Evolutionary conservation across 805 yeast species (phyloP), one percentile per base, ranked within the genome.

Genomic region (Kazachstania viticola): DNA sequence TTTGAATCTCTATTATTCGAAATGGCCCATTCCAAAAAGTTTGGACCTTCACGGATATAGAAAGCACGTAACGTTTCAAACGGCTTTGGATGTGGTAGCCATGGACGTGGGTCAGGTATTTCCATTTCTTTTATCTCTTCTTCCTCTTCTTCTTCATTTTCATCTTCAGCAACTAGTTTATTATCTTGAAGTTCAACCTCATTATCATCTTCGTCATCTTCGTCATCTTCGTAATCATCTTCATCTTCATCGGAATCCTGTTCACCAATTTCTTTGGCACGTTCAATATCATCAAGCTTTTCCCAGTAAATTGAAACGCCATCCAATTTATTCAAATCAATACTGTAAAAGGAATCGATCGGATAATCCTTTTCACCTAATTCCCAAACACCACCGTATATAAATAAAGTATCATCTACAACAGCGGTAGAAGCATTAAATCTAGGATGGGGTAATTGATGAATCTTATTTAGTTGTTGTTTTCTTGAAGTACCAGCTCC

Each of bases 51-150:
- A 49, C 95, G 77, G 15, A 79, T 62, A 54, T 91, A 88, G 60
- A 88, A 88, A 2, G 73, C 76, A 44, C 95, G 74, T 38, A 88
- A 63, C 2, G 73, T 61, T 60, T 88, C 97, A 48, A 88, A 91
- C 5, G 95, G 78, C 49, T 87, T 85, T 22, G 98, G 98, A 54
- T 87, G 96, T 29, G 97, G 96, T 34, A 88, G 67, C 94, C 95
- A 88, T 13, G 98, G 95, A 53, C 94, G 73, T 28, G 79, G 80
- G 56, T 88, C 98, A 13, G 94, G 94, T 44, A 78, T 71, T 40
- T 74, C 82, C 28, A 73, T 75, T 38, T 71, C 79, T 3, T 65
- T 74, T 19, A 65, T 78, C 28, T 65, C 77, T 2, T 53, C 71
- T 11, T 66, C 82, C 26, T 68, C 79, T 27, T 69, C 79, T 26